Conservation (phyloP, 208 protist genomes). For the Wallacemonas rigidus region DNA sequence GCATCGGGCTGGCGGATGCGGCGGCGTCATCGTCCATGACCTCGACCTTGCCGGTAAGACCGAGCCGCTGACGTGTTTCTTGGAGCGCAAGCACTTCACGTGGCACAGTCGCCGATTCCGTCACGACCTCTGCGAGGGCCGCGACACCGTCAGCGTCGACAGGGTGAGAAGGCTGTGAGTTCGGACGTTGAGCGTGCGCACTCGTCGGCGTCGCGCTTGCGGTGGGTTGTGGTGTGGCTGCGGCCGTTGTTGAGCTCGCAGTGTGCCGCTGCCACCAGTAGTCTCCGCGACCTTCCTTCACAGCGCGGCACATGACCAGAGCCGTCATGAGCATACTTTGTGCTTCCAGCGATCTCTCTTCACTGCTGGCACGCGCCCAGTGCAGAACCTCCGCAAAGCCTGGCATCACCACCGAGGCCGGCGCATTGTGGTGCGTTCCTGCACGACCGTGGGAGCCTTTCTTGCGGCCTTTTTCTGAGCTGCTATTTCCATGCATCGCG, state of each 20-base stretch:
- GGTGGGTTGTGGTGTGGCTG: background rate
- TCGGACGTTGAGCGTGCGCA: too few species aligned
- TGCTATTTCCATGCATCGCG: conserved; percentile 1
- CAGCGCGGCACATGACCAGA: conserved; percentile 28
- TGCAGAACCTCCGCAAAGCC: conserved; percentile 34
- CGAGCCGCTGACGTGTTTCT: conserved; percentile 26
- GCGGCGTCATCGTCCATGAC: conserved; percentile 27
- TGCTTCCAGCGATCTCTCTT: conserved; percentile 53
- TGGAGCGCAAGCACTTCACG: conserved; percentile 38
- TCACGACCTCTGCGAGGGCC: background rate
- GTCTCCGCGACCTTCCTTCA: conserved; percentile 28
- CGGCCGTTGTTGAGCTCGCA: background rate
- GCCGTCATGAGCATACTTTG: conserved; percentile 47
- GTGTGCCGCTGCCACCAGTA: conserved; percentile 1
- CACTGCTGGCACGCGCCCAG: conserved; percentile 48
- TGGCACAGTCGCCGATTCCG: conserved; percentile 27
- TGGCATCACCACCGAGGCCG: conserved; percentile 25
- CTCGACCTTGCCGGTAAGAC: conserved; percentile 33
- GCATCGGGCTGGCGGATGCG: background rate
- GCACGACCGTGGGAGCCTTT: background rate
- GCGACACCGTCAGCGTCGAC: background rate
- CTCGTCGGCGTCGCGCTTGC: background rate
- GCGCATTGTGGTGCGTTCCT: background rate
- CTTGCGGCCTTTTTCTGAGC: background rate
- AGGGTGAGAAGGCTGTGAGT: too few species aligned